Evolutionary conservation across 768 basidiomycete genomes (phyloP), one percentile per base, ranked within the genome.

Genomic region (Pleurotus platypus): DNA sequence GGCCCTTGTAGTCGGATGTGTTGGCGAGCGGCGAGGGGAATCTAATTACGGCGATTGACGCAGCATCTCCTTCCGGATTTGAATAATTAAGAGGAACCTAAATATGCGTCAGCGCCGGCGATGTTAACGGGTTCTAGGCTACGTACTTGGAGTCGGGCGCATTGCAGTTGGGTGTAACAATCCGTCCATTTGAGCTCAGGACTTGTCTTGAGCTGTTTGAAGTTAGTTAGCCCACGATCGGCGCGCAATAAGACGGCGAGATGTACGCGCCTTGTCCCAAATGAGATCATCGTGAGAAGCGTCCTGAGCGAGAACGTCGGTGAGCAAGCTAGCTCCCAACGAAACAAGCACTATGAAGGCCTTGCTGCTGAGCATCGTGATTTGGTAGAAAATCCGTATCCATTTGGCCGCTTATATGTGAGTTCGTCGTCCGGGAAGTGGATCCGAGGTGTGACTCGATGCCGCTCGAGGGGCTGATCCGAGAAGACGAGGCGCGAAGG

Each of bases 41-140:
- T n/a, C 77, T 71, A 15, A 73, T 70, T 7, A 81, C 57, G 0
- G 78, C 80, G 24, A 81, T 75, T 20, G 66, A 64, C 1, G 75
- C 78, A 51, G 69, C 67, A n/a, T 60, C 67, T 7, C 73, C 74
- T 13, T 63, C 40, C 2, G 76, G 73, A 4, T 76, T 67, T 1
- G 72, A 72, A 49, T 82, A 75, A 58, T 80, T 72, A 30, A 80
- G 62, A 18, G 79, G 78, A 12, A 79, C 78, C 78, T 81, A 30
- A 11, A 46, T 43, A n/a, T 12, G 18, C 58, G 16, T 38, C 18
- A 6, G 30, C 22, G 40, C 38, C 16, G 39, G 24, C 4, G 8
- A 42, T 22, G 11, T 13, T 9, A 15, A 18, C 11, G 9, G 39
- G 18, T 15, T 30, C n/a, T 16, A 30, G 20, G 13, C 11, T 30